Percentiles rank a stretch among this genome's conserved stretches.
Conservation (phyloP, 2,329 filamentous ascomycete genomes). For the Sclerotiophoma versabilis region DNA sequence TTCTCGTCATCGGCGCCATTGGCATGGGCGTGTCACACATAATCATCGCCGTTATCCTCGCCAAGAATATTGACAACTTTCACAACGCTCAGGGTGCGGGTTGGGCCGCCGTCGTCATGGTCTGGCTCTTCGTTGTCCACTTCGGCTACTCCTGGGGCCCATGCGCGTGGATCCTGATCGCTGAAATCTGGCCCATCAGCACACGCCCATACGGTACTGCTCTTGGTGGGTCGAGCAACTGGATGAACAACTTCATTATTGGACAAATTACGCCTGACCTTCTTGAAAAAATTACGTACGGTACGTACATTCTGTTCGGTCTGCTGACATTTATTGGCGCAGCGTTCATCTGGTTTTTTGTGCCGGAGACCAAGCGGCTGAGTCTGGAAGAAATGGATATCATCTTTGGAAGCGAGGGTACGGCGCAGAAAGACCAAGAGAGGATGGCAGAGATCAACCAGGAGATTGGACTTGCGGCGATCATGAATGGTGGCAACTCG, state of each 20-base stretch:
- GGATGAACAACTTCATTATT: conserved; percentile 66
- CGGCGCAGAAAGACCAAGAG: conserved; percentile 70
- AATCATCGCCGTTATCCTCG: conserved; percentile 74
- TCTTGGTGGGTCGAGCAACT: conserved; percentile 63
- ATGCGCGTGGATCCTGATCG: conserved; percentile 75
- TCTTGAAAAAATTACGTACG: conserved; percentile 69
- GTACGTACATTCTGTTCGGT: conserved; percentile 76
- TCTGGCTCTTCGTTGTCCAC: conserved; percentile 77
- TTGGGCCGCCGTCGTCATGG: conserved; percentile 73
- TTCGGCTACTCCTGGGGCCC: conserved; percentile 81
- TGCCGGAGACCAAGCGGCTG: conserved; percentile 62
- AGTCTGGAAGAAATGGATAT: conserved; percentile 68
- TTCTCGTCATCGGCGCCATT: conserved; percentile 69
- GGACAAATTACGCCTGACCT: conserved; percentile 75
- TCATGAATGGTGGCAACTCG: conserved; percentile 17
- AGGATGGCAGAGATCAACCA: conserved; percentile 75
- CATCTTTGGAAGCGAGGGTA: conserved; percentile 70
- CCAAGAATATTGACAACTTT: conserved; percentile 67
- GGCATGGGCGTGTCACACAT: conserved; percentile 76
- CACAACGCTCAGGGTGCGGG: conserved; percentile 65
- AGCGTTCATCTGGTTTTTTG: conserved; percentile 59
- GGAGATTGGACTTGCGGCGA: conserved; percentile 68
- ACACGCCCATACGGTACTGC: conserved; percentile 73
- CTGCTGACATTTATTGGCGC: conserved; percentile 69
- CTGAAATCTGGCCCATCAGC: conserved; percentile 76